These are phyloP conservation scores for Dinochytrium kinnereticum DNA, from an alignment of 371 early-diverging fungal genomes.

Conservation along the genomic window DNA sequence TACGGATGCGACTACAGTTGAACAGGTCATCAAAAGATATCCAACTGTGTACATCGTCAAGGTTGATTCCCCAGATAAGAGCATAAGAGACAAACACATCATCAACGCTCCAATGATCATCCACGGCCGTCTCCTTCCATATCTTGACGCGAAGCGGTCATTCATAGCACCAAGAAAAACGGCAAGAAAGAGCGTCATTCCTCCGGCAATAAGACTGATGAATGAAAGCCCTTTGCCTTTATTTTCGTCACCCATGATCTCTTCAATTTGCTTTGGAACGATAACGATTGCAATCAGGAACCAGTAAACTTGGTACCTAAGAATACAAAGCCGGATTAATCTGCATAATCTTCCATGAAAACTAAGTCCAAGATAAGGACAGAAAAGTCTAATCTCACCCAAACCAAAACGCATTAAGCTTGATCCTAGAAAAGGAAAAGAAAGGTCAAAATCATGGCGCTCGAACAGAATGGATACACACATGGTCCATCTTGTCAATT, in stretches of 20 bases:
- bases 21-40: conserved; percentile 35
- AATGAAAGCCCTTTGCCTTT: conserved; percentile 45
- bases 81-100: conserved; percentile 33
- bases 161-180: conserved; percentile 47
- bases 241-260: conserved; percentile 39
- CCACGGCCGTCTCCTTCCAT: conserved; percentile 41
- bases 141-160: conserved; percentile 40
- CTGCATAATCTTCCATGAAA: background rate
- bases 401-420: conserved; percentile 38
- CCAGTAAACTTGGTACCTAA: conserved; percentile 32
- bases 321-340: background rate
- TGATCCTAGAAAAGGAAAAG: conserved; percentile 7
- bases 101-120: conserved; percentile 39
- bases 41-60: conserved; percentile 39
- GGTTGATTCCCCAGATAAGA: conserved; percentile 28
- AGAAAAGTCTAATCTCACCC: conserved; percentile 2
- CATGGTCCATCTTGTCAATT: conserved; percentile 1
- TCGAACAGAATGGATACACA: background rate
- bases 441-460: background rate
- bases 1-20: conserved; percentile 39
- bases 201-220: conserved; percentile 39
- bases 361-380: conserved; percentile 20
- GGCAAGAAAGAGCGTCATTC: conserved; percentile 38
- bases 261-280: conserved; percentile 41
- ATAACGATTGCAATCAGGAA: conserved; percentile 44